These are phyloP conservation scores for Biscogniauxia marginata DNA, from an alignment of 2,329 filamentous ascomycete species.

Conservation along the genomic window DNA sequence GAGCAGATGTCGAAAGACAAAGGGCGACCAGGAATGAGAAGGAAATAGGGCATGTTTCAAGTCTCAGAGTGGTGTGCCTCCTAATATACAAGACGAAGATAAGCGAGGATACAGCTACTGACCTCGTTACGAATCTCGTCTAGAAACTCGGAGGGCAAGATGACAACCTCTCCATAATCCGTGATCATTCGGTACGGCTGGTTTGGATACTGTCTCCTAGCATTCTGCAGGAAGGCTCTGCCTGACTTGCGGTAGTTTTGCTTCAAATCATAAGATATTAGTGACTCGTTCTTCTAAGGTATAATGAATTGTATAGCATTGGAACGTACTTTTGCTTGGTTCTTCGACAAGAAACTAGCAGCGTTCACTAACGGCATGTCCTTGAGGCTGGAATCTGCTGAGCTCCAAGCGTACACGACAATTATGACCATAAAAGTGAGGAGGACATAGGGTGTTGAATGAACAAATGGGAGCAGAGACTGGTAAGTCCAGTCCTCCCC, in stretches of 20 bases:
- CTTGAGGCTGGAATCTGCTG: slow-evolving; percentile 8
- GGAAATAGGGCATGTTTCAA: too few relatives aligned
- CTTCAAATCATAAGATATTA: slow-evolving; percentile 2
- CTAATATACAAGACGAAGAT: slow-evolving; percentile 3
- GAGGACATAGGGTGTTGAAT: slow-evolving; percentile 6
- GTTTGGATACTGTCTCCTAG: slow-evolving; percentile 2
- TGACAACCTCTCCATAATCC: slow-evolving; percentile 10
- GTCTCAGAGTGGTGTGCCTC: too few relatives aligned
- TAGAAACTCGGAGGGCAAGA: slow-evolving; percentile 10
- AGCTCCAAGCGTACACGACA: slow-evolving; percentile 8
- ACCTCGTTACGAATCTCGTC: slow-evolving; percentile 11
- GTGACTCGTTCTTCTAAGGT: background rate
- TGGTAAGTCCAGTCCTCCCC: slow-evolving; percentile 7
- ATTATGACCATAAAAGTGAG: slow-evolving; percentile 6
- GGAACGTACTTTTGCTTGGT: slow-evolving; percentile 7
- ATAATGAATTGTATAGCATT: background rate
- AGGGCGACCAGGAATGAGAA: too few relatives aligned
- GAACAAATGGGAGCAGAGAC: slow-evolving; percentile 1
- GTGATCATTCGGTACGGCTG: slow-evolving; percentile 15
- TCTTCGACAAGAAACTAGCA: slow-evolving; percentile 3
- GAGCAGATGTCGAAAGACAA: slow-evolving; percentile 5
- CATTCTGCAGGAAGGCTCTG: slow-evolving; percentile 5
- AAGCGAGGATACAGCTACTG: slow-evolving; percentile 1
- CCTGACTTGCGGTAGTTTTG: slow-evolving; percentile 3
- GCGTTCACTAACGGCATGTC: slow-evolving; percentile 11